Conservation (phyloP, 2,329 filamentous ascomycete species). For the Orbilia brochopaga region DNA sequence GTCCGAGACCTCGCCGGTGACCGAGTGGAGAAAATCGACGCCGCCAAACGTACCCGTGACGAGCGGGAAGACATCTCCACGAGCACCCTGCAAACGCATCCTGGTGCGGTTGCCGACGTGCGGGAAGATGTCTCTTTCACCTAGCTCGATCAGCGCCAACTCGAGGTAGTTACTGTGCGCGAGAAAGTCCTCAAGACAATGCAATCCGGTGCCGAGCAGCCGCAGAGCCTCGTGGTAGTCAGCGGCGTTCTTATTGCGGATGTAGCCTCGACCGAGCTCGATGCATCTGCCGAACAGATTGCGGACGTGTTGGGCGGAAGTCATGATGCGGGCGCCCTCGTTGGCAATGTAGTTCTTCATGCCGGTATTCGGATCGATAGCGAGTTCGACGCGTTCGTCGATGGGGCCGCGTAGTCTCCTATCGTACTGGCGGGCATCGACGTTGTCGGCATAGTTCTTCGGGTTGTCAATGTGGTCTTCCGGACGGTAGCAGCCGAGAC, state of each 20-base stretch:
- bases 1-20: conserved; percentile 79
- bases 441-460: conserved; percentile 85
- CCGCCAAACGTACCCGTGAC: conserved; percentile 93
- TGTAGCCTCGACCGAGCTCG: conserved; percentile 78
- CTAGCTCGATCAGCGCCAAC: conserved; percentile 83
- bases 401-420: conserved; percentile 79
- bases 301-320: conserved; percentile 77
- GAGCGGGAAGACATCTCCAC: conserved; percentile 73
- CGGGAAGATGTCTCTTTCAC: conserved; percentile 80
- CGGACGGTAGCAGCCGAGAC: conserved; percentile 79
- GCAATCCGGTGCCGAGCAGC: conserved; percentile 82
- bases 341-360: conserved; percentile 96
- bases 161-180: conserved; percentile 95
- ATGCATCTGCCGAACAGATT: conserved; percentile 76
- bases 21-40: conserved; percentile 90
- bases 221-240: conserved; percentile 87
- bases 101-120: conserved; percentile 80
- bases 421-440: conserved; percentile 83
- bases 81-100: conserved; percentile 72
- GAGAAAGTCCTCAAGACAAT: conserved; percentile 90
- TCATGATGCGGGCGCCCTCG: conserved; percentile 77
- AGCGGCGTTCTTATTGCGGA: conserved; percentile 68
- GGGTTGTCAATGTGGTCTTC: conserved; percentile 82
- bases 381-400: conserved; percentile 77
- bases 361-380: conserved; percentile 75